phyloP scores from a whole-genome alignment of 139 green algal genomes.

The Chlorella sp. region DNA sequence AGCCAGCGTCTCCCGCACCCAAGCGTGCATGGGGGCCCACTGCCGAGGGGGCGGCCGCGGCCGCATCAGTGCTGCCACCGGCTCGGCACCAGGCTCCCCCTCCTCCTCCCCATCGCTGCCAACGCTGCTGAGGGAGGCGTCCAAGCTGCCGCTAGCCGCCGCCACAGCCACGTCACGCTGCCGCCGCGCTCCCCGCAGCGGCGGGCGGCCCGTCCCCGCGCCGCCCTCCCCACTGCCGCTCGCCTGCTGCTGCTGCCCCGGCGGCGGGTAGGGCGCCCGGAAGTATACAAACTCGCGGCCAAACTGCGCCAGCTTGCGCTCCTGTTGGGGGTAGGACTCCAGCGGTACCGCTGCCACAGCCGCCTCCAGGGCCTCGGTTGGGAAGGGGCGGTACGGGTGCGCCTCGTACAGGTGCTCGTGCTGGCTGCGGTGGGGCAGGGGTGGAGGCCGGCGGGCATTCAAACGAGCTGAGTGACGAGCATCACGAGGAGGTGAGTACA shows the following conservation, averaged over 20 bases:
- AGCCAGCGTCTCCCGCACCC: constrained; percentile 15
- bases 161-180: too few species aligned
- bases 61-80: neutral
- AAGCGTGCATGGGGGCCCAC: constrained; percentile 14
- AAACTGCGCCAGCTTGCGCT: constrained; percentile 46
- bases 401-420: constrained; percentile 20
- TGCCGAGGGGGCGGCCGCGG: neutral
- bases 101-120: neutral
- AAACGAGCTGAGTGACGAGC: too few species aligned
- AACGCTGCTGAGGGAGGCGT: too few species aligned
- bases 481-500: too few species aligned
- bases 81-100: neutral
- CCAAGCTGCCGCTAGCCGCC: too few species aligned
- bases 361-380: constrained; percentile 48
- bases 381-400: constrained; percentile 65
- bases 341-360: constrained; percentile 50
- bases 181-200: too few species aligned
- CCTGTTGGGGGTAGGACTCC: constrained; percentile 3
- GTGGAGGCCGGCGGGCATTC: too few species aligned
- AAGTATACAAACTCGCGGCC: constrained; percentile 46
- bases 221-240: neutral
- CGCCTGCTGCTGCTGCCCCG: neutral
- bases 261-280: neutral
- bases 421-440: neutral
- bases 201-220: neutral